These are phyloP conservation scores for Talaromyces atroroseus DNA, from an alignment of 2,329 filamentous ascomycete genomes.

Conservation along the genomic window DNA sequence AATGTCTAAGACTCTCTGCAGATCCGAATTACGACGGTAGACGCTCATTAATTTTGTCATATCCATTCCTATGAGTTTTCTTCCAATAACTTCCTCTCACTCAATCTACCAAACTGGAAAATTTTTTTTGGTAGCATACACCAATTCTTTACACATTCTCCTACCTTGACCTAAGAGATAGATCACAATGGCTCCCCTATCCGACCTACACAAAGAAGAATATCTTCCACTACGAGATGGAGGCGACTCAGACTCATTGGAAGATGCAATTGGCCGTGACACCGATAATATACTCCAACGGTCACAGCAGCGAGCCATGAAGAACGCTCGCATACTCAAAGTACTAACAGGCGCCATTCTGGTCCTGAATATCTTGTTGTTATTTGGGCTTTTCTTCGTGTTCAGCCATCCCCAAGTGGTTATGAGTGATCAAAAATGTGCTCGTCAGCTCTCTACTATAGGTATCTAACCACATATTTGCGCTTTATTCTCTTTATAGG, in stretches of 20 bases:
- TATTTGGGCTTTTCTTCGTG: background rate
- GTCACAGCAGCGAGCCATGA: background rate
- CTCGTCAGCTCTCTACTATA: background rate
- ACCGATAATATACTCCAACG: background rate
- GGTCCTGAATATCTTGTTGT: background rate
- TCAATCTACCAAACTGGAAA: too few relatives aligned
- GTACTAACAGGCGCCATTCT: background rate
- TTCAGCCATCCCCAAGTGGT: background rate
- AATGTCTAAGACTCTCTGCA: too few relatives aligned
- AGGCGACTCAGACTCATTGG: background rate
- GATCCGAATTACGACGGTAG: too few relatives aligned
- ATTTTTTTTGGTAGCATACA: too few relatives aligned
- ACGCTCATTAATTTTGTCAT: too few relatives aligned
- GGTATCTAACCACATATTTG: background rate
- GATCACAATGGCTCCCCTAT: background rate
- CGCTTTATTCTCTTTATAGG: background rate
- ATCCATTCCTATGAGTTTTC: too few relatives aligned
- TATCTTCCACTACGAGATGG: background rate
- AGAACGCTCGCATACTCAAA: background rate
- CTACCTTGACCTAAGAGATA: background rate
- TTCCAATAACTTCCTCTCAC: too few relatives aligned
- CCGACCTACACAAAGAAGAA: background rate
- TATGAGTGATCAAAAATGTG: background rate
- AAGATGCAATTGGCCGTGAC: background rate
- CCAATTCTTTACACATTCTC: too few relatives aligned